phyloP scores from a whole-genome alignment of 1,284 basidiomycete species.

The Rhizoctonia solani region DNA sequence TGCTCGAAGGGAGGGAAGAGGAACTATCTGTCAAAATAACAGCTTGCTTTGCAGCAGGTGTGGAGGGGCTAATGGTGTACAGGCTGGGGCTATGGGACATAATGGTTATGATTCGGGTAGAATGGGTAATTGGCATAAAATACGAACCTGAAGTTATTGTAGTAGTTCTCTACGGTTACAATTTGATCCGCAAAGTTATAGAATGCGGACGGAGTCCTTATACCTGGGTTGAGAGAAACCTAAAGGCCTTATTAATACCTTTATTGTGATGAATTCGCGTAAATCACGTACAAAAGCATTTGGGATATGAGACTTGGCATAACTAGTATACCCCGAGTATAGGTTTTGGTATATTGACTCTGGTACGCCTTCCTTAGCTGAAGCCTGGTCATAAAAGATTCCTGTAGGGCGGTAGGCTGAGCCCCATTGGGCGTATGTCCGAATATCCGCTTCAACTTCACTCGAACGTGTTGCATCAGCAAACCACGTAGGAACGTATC shows the following conservation, averaged over 20 bases:
- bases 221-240: constrained; percentile 36
- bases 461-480: constrained; percentile 39
- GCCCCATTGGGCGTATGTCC: constrained; percentile 47
- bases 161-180: constrained; percentile 42
- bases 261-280: not conserved
- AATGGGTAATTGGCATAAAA: not conserved
- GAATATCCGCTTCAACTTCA: constrained; percentile 44
- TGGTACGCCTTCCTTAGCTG: not conserved
- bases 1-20: constrained; percentile 46
- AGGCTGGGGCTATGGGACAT: not conserved
- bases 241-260: not conserved
- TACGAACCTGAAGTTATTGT: constrained; percentile 40
- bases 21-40: constrained; percentile 43
- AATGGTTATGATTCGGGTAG: not conserved
- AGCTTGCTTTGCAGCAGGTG: constrained; percentile 42
- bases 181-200: constrained; percentile 42
- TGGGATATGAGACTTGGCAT: constrained; percentile 9
- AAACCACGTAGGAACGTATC: constrained; percentile 46
- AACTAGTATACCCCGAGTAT: constrained; percentile 12
- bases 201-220: constrained; percentile 37
- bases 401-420: constrained; percentile 45
- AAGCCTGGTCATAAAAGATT: constrained; percentile 50
- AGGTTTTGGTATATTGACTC: not conserved
- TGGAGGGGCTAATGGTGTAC: constrained; percentile 39
- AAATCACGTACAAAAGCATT: constrained; percentile 13